These are phyloP conservation scores for Carex arenaria DNA, from an alignment of 202 grass and related monocot species.

Conservation along the genomic window DNA sequence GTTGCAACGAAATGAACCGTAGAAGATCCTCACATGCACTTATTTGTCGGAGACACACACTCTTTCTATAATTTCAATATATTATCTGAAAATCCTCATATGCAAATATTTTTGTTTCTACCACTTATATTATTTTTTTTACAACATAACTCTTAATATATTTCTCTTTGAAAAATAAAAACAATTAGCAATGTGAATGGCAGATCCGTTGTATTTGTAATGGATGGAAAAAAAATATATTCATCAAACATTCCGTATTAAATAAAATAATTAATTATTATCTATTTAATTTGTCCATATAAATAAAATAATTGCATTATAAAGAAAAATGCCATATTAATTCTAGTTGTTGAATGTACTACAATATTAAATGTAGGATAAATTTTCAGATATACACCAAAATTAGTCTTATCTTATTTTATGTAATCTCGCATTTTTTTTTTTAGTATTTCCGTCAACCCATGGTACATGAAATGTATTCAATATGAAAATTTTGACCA, in stretches of 20 bases:
- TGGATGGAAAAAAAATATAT: neutral
- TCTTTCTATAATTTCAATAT: neutral
- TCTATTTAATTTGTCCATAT: too few species aligned
- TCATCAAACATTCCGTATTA: neutral
- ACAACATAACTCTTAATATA: neutral
- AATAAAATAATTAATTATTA: neutral
- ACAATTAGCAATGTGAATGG: neutral
- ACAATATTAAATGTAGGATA: neutral
- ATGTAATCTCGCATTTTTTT: neutral
- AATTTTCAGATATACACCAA: neutral
- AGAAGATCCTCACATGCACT: neutral
- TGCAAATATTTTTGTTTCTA: neutral
- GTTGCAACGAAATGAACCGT: neutral
- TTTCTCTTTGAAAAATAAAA: neutral
- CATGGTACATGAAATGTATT: neutral
- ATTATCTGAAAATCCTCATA: neutral
- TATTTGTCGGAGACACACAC: neutral
- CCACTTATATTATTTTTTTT: neutral
- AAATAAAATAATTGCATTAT: too few species aligned
- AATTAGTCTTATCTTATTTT: neutral
- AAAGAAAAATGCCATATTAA: too few species aligned
- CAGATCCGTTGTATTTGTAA: neutral
- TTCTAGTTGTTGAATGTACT: too few species aligned
- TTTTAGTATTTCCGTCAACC: neutral
- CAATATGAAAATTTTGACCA: neutral